These are phyloP conservation scores for Zymoseptoria brevis DNA, from an alignment of 2,329 filamentous ascomycete species.

Conservation along the genomic window DNA sequence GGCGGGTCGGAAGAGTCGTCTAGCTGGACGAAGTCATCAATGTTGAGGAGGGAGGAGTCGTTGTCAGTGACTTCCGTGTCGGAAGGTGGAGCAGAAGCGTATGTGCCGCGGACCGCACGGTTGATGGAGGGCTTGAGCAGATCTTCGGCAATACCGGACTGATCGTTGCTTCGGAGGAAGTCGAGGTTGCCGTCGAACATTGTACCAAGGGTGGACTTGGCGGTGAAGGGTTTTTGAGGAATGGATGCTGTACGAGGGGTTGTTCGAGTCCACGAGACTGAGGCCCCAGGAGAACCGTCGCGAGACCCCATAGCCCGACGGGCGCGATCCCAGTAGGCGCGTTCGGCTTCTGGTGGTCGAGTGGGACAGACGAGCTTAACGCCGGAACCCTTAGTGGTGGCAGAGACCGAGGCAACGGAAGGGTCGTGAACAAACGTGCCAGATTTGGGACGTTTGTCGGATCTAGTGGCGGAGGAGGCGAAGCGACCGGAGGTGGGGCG, in stretches of 20 bases:
- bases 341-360: conserved; percentile 13
- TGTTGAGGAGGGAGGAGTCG: conserved; percentile 15
- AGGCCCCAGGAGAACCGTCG: conserved; percentile 25
- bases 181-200: conserved; percentile 38
- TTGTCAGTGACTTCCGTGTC: conserved; percentile 12
- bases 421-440: conserved; percentile 17
- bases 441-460: conserved; percentile 8
- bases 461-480: background rate
- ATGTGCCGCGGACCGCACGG: conserved; percentile 36
- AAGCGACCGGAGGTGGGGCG: background rate
- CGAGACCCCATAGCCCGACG: conserved; percentile 20
- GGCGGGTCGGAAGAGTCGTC: conserved; percentile 13
- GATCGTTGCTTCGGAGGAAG: conserved; percentile 63
- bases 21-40: conserved; percentile 24
- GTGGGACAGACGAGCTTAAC: conserved; percentile 16
- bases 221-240: conserved; percentile 25
- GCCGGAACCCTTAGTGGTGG: conserved; percentile 15
- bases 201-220: conserved; percentile 26
- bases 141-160: conserved; percentile 42
- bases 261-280: conserved; percentile 16
- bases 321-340: conserved; percentile 27
- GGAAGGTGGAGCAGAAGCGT: conserved; percentile 43
- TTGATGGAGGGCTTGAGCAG: conserved; percentile 31
- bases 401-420: conserved; percentile 14
- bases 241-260: conserved; percentile 14